Evolutionary conservation across 2,329 filamentous ascomycete species (phyloP), one percentile per base, ranked within the genome.

Genomic region (Claviceps sp.): DNA sequence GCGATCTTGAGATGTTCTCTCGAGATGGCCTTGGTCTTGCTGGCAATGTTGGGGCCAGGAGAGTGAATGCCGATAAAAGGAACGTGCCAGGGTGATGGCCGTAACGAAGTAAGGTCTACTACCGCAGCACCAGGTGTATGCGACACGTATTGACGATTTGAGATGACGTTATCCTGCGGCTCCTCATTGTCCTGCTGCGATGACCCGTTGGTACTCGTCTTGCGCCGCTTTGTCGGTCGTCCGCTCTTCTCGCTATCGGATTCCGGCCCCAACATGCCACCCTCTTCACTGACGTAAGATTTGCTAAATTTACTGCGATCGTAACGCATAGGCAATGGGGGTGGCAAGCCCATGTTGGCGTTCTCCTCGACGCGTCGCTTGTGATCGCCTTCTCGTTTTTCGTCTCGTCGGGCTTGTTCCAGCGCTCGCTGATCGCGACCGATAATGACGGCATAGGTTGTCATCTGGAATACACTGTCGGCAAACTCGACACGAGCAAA

Each of bases 401-500:
- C 73, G 54, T 79, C 73, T 52, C 70, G 69, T 45, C 73, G 71
- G 22, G 78, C 79, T 58, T 78, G 73, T 51, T 74, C 68, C 57
- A 80, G 67, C 9, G 81, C 81, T 50, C 73, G 69, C 60, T 82
- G 74, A 65, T 89, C 85, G 55, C 86, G 82, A 51, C 85, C 85
- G 30, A 90, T 79, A 52, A 86, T 78, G 58, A 89, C 77, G 50
- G 79, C 75, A 59, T 83, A 84, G 1, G 84, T 88, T 50, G 82
- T 87, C 81, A 90, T 85, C 66, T 86, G 85, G 64, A 86, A 89
- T 52, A 82, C 77, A 62, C 85, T 84, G 70, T 90, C 86, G 58
- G 78, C 75, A 62, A 90, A 89, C 60, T 82, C 78, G 55, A 90
- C 71, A 50, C 73, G 71, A 44, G 77, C 77, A 62, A 79, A 81